A percentile compares a stretch with the other conserved stretches of the same genome.
Evolutionary conservation across 192 early-diverging fungal species (phyloP).

Genomic region (Chytriomyces hyalinus): DNA sequence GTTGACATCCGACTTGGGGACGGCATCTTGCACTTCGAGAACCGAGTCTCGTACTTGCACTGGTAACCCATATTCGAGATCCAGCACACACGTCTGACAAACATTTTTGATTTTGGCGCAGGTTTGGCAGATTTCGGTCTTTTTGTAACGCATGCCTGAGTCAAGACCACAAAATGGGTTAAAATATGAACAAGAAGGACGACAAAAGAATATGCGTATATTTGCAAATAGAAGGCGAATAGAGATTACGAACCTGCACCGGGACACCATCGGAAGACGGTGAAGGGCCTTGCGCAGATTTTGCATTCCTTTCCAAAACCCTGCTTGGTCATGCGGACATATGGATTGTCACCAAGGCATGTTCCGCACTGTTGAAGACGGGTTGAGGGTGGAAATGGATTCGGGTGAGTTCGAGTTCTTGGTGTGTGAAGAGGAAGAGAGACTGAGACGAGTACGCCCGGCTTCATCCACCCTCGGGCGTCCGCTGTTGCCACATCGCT

Average conservation of each 20-base stretch:
- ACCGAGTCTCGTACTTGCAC: slow-evolving; percentile 92
- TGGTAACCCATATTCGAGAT: slow-evolving; percentile 93
- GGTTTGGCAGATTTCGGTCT: slow-evolving; percentile 97
- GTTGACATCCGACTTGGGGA: slow-evolving; percentile 87
- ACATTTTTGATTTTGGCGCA: slow-evolving; percentile 99
- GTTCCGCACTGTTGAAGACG: slow-evolving; percentile 80
- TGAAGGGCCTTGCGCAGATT: slow-evolving; percentile 90
- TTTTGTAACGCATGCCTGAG: slow-evolving; percentile 90
- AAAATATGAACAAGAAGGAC: neutral
- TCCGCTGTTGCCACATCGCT: neutral
- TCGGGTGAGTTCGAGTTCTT: too few relatives aligned
- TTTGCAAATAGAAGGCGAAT: neutral
- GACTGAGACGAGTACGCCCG: too few relatives aligned
- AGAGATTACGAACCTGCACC: slow-evolving; percentile 56
- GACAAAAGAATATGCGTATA: neutral
- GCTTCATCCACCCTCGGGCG: neutral
- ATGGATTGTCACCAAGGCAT: slow-evolving; percentile 97
- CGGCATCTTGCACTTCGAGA: slow-evolving; percentile 72
- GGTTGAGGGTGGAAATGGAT: too few relatives aligned
- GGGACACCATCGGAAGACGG: slow-evolving; percentile 95
- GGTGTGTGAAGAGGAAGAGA: too few relatives aligned
- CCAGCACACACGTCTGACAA: slow-evolving; percentile 95
- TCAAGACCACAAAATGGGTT: neutral
- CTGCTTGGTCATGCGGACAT: slow-evolving; percentile 86
- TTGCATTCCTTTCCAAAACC: slow-evolving; percentile 67